These are phyloP conservation scores for Brettanomyces bruxellensis DNA, from an alignment of 805 yeast species.

Conservation along the genomic window DNA sequence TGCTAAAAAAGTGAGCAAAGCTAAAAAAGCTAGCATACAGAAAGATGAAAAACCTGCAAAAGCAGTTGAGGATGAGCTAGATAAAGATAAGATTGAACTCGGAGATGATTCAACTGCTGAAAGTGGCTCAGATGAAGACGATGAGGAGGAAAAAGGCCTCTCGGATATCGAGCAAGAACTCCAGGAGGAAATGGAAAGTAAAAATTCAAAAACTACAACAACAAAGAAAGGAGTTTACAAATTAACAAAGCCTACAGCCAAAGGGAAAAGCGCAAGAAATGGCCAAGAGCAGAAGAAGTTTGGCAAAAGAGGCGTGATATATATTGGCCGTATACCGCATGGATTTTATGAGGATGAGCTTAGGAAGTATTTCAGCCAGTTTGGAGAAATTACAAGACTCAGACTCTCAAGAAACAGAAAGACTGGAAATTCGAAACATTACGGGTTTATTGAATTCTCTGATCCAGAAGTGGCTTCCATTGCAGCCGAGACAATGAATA, in stretches of 20 bases:
- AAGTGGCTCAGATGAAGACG: slow-evolving; percentile 4
- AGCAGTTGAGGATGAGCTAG: slow-evolving; percentile 6
- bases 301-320: slow-evolving; percentile 56
- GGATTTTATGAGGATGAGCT: slow-evolving; percentile 83
- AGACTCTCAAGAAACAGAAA: slow-evolving; percentile 82
- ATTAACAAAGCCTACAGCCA: slow-evolving; percentile 9
- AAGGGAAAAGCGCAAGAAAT: slow-evolving; percentile 1
- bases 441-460: slow-evolving; percentile 81
- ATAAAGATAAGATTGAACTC: slow-evolving; percentile 5
- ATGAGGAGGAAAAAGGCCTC: slow-evolving; percentile 2
- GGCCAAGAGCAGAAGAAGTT: background rate
- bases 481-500: slow-evolving; percentile 94
- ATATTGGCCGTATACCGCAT: slow-evolving; percentile 86
- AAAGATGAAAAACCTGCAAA: background rate
- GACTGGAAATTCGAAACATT: slow-evolving; percentile 86
- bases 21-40: background rate
- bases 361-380: slow-evolving; percentile 77
- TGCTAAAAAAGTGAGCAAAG: background rate
- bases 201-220: slow-evolving; percentile 4
- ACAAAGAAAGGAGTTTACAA: slow-evolving; percentile 15
- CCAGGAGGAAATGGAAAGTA: background rate
- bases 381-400: slow-evolving; percentile 74
- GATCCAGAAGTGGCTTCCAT: slow-evolving; percentile 68
- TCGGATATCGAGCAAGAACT: background rate
- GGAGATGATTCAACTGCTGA: slow-evolving; percentile 1